These are phyloP conservation scores for Vaccinium vitisidaea DNA, from an alignment of 148 eudicot species.

Conservation along the genomic window DNA sequence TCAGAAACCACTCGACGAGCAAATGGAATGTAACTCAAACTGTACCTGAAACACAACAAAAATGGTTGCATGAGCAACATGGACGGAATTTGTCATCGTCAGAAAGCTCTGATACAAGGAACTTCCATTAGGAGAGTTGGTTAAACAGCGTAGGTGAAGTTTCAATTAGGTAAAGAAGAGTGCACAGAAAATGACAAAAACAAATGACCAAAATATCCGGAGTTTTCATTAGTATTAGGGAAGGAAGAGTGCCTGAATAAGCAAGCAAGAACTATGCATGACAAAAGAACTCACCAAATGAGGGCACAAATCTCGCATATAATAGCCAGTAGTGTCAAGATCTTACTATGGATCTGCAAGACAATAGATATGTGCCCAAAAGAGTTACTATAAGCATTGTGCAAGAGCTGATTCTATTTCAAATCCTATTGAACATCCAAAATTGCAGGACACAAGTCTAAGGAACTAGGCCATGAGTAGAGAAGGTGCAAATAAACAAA, in stretches of 20 bases:
- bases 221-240: background rate
- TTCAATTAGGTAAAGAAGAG: background rate
- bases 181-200: background rate
- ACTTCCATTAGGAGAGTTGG: background rate
- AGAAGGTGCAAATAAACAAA: background rate
- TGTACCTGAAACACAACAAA: slow-evolving; percentile 62
- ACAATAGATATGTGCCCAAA: background rate
- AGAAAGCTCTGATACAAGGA: background rate
- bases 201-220: background rate
- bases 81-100: background rate
- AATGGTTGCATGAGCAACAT: background rate
- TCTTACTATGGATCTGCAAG: slow-evolving; percentile 81
- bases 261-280: slow-evolving; percentile 3
- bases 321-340: slow-evolving; percentile 73
- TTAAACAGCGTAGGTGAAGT: background rate
- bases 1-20: slow-evolving; percentile 72
- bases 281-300: slow-evolving; percentile 56
- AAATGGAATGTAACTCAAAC: slow-evolving; percentile 88
- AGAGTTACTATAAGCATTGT: slow-evolving; percentile 2
- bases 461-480: background rate
- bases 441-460: background rate
- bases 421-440: background rate
- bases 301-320: slow-evolving; percentile 86
- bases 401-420: background rate
- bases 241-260: slow-evolving; percentile 2